Evolutionary conservation across 1,139 yeast genomes (phyloP), one percentile per base, ranked within the genome.

Genomic region (Zygosaccharomyces pseudobailii): DNA sequence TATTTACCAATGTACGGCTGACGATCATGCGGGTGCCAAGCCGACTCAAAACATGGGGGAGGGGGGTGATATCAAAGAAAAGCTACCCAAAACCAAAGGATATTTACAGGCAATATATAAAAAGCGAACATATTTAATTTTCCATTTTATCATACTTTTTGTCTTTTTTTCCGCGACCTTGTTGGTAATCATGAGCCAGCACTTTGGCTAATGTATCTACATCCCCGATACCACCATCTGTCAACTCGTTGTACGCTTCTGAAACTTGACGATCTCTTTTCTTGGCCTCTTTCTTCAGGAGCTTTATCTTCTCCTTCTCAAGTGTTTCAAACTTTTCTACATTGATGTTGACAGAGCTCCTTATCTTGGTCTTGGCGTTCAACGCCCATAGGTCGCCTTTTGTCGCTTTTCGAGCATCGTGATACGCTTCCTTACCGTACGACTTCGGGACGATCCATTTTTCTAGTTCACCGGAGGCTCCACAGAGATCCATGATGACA

Each of bases 351-450:
- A 63, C 63, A 46, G 60, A 62, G 7, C 66, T 62, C 25, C 50
- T 38, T 4, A 71, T 64, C 9, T 75, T 80, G 6, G 83, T 75
- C 69, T 90, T 90, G 40, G 84, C 85, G 24, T 80, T 92, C 46
- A 87, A 71, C 0, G 85, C 84, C 97, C 97, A 92, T 47, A 84
- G 69, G 63, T 92, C 99, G n/a, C 97, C 96, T 60, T 81, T 78
- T 33, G 68, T 70, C 0, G 87, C 79, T 64, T 92, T 90, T 50
- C 97, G 75, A 0, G 96, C 96, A 69, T 92, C 97, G 57, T 87
- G 95, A 59, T 88, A 92, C 2, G 74, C 80, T 55, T 82, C 85
- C 56, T 81, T 80, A 9, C 87, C 87, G 48, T 79, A 75, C 22
- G 95, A 82, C 63, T 84, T 86, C 0, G 97, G 86, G 3, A 92